These are phyloP conservation scores for Graphilbum fragrans DNA, from an alignment of 2,329 filamentous ascomycete species.

Conservation along the genomic window DNA sequence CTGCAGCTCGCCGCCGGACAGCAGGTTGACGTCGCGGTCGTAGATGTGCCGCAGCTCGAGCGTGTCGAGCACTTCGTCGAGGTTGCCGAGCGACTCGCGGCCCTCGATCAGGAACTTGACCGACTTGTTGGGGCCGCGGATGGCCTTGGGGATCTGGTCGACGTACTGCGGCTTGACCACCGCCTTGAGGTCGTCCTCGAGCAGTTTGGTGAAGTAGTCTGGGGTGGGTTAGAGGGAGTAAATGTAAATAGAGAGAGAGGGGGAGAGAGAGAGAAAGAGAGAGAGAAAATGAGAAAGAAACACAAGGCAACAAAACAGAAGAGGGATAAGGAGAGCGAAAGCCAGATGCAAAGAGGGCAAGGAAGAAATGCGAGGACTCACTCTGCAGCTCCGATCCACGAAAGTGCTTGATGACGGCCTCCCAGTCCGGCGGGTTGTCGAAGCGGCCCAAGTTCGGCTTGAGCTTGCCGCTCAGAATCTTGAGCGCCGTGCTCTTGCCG, in stretches of 20 bases:
- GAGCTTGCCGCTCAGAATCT: slow-evolving; percentile 95
- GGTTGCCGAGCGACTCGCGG: slow-evolving; percentile 65
- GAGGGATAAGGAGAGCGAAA: neutral
- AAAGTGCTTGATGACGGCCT: slow-evolving; percentile 97
- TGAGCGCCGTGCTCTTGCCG: slow-evolving; percentile 98
- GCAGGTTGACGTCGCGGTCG: slow-evolving; percentile 77
- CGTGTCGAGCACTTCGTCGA: slow-evolving; percentile 69
- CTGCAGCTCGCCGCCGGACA: slow-evolving; percentile 96
- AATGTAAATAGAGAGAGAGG: neutral
- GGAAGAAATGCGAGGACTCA: slow-evolving; percentile 31
- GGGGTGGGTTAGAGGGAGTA: slow-evolving; percentile 4
- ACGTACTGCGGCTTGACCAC: slow-evolving; percentile 99
- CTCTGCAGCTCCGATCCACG: slow-evolving; percentile 94
- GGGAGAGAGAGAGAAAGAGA: neutral
- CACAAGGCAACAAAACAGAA: neutral
- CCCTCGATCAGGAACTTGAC: slow-evolving; percentile 70
- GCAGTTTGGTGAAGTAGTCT: slow-evolving; percentile 98
- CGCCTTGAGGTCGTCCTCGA: slow-evolving; percentile 94
- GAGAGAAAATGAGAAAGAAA: neutral
- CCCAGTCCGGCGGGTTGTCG: slow-evolving; percentile 97
- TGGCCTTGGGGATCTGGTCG: slow-evolving; percentile 90
- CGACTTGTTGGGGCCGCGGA: slow-evolving; percentile 68
- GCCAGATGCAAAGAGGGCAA: neutral
- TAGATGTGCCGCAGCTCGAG: slow-evolving; percentile 57
- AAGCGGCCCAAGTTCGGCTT: slow-evolving; percentile 95